phyloP scores from a whole-genome alignment of 495 filamentous ascomycete genomes.

The Bombardia bombarda region DNA sequence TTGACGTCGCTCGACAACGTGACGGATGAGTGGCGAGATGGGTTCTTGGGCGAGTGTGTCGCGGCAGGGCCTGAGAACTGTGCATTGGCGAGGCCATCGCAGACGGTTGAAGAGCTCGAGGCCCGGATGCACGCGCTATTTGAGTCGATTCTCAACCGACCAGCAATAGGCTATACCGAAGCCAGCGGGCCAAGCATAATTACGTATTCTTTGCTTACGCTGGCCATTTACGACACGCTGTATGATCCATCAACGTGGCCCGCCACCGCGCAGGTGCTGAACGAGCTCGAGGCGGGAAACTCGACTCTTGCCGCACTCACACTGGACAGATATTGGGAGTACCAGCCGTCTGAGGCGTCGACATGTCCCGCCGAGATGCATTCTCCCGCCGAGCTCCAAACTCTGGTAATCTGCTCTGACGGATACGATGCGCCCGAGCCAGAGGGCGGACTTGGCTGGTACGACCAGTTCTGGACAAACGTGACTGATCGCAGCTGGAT shows the following conservation, averaged over 20 bases:
- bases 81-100: constrained; percentile 23
- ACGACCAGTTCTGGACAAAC: constrained; percentile 33
- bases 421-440: constrained; percentile 32
- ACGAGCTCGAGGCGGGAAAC: constrained; percentile 36
- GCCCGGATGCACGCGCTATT: constrained; percentile 29
- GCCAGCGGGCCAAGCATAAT: constrained; percentile 31
- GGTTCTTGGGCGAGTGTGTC: constrained; percentile 40
- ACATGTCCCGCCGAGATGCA: constrained; percentile 19
- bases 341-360: constrained; percentile 26
- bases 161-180: constrained; percentile 24
- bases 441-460: constrained; percentile 31
- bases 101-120: constrained; percentile 21
- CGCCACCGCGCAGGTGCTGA: constrained; percentile 27
- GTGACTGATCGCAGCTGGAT: constrained; percentile 37
- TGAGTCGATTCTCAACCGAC: constrained; percentile 24
- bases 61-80: constrained; percentile 36
- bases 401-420: constrained; percentile 36
- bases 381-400: constrained; percentile 25
- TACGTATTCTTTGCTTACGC: constrained; percentile 33
- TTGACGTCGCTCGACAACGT: constrained; percentile 39
- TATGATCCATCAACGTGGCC: constrained; percentile 37
- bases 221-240: constrained; percentile 28
- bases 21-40: constrained; percentile 39
- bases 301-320: constrained; percentile 26
- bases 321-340: constrained; percentile 30